A percentile compares a stretch with the other conserved stretches of the same genome.
These are phyloP conservation scores for Leersia perrieri DNA, from an alignment of 176 grass and related monocot species.

Conservation along the genomic window DNA sequence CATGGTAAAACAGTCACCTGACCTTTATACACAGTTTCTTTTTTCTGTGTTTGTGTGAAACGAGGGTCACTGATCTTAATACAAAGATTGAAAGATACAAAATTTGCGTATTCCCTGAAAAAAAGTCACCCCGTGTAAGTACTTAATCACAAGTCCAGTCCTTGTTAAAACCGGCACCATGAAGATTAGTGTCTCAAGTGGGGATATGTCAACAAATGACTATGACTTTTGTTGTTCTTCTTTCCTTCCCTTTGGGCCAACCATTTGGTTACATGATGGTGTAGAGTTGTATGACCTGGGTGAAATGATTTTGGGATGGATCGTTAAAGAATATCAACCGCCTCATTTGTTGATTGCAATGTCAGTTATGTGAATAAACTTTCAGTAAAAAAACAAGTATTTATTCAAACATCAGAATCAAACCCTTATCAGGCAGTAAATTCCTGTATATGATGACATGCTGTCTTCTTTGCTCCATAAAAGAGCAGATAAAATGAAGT, in stretches of 20 bases:
- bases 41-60: too few species aligned
- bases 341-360: constrained; percentile 19
- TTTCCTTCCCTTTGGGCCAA: not conserved
- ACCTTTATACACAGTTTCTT: too few species aligned
- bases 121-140: too few species aligned
- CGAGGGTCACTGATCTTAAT: too few species aligned
- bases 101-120: too few species aligned
- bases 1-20: too few species aligned
- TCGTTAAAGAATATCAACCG: constrained; percentile 5
- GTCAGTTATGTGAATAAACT: not conserved
- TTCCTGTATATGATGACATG: not conserved
- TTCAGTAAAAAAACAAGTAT: not conserved
- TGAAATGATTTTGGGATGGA: constrained; percentile 1
- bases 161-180: too few species aligned
- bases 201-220: constrained; percentile 47
- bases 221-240: not conserved
- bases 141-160: too few species aligned
- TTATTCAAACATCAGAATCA: not conserved
- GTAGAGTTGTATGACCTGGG: not conserved
- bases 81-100: too few species aligned
- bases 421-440: not conserved
- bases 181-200: not conserved
- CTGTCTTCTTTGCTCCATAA: not conserved
- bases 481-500: too few species aligned
- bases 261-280: constrained; percentile 26